Conservation (phyloP, 2,329 filamentous ascomycete species). For the Ophiosphaerella narmari region DNA sequence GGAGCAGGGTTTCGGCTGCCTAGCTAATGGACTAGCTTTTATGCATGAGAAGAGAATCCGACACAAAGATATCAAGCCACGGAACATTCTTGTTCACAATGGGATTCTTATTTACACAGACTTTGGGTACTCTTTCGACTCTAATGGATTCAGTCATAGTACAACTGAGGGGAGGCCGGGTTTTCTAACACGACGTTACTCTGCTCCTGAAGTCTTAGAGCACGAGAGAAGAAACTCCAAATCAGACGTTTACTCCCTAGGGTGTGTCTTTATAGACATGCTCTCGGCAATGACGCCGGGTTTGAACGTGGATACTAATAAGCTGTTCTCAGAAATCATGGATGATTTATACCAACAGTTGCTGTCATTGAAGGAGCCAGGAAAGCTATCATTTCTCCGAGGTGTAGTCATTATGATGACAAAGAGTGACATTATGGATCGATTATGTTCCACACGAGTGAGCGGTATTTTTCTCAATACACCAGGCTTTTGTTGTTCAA, state of each 20-base stretch:
- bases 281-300: constrained; percentile 9
- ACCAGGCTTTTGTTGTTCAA: too few relatives aligned
- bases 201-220: constrained; percentile 20
- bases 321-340: background rate
- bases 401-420: too few relatives aligned
- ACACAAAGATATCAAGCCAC: constrained; percentile 29
- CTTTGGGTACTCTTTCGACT: constrained; percentile 24
- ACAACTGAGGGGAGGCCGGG: constrained; percentile 16
- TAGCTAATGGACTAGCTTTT: constrained; percentile 16
- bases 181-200: constrained; percentile 15
- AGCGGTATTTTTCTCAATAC: too few relatives aligned
- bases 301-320: background rate
- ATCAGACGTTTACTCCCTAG: constrained; percentile 14
- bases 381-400: too few relatives aligned
- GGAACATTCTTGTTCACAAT: constrained; percentile 24
- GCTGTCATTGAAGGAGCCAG: too few relatives aligned
- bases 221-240: constrained; percentile 15
- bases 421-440: too few relatives aligned
- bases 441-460: too few relatives aligned
- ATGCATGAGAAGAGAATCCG: constrained; percentile 21
- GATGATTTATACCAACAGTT: background rate
- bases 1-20: constrained; percentile 19
- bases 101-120: constrained; percentile 22
- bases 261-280: constrained; percentile 16
- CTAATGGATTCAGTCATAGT: constrained; percentile 4